Base-by-base conservation (phyloP, 2,329 filamentous ascomycete species). In the Xylariaceae sp. region DNA sequence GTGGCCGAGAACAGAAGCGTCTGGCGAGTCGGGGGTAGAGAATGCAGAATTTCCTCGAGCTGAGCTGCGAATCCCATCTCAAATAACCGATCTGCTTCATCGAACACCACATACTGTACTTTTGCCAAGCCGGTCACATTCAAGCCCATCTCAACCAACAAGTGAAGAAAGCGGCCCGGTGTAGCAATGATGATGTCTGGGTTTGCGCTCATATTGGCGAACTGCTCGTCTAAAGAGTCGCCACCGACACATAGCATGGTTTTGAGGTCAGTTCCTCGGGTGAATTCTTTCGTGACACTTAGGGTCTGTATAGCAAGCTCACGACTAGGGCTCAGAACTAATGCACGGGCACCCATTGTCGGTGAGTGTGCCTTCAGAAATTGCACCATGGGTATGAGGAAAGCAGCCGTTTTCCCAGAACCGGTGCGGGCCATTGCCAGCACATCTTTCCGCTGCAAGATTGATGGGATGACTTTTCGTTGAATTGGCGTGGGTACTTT, bases 341-440 rank as follows among this genome's bases (percentile, higher is more conserved):
- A 76, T 12, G 87, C 94, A 64, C 94, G 82, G 42, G 90, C 85
- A 47, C 95, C 94, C 58, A 97, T 86, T 64, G 88, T 87, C 31
- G 86, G 86, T 66, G 89, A 96, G 70, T 99, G 95, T 19, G 84
- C 81, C 71, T 92, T 95, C 55, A 99, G 76, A 60, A 87, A 89
- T 75, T 99, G 90, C 55, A 99, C 91, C 93, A 99, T 96, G 41
- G 94, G 94, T 59, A 99, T 95, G 22, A 97, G 91, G 70, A 99
- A 99, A 18, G 94, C 94, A 1, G 92, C 94, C 1, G 95, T 99
- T 77, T 58, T 54, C 75, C 94, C 94, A 17, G 92, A 97, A 68
- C 94, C 94, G n/a, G 95, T 99, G 60, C 95, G 82, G 7, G 94
- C 94, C 94, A 99, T 99, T 60, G 92, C 95, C 19, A 99, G 93